Base-by-base conservation (phyloP, 331 rosid species). In the Stylosanthes scabra region DNA sequence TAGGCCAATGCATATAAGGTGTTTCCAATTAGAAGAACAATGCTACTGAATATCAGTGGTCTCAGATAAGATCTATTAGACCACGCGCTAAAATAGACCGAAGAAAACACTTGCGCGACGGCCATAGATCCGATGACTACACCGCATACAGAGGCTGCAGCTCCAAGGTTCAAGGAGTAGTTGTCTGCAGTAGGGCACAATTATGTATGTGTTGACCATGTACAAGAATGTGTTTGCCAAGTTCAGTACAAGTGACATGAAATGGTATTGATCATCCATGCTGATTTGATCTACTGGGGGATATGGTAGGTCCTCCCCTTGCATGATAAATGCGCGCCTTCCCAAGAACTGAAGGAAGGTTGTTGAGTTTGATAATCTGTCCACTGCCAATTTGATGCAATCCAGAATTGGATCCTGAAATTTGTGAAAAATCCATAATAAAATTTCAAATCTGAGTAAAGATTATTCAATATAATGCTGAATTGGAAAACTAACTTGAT, bases 61-160 rank as follows among this genome's bases (percentile, higher is more conserved):
- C 73, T 86, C 68, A 86, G 88, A 83, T 93, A 93, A 11, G 98
- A 90, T 68, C 78, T 83, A 79, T 93, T 93, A 44, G 98, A 93
- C 98, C 98, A 93, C 12, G 98, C 97, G 44, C 98, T 93, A 67
- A 93, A 93, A 78, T 93, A 93, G 72, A 93, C 98, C 0, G 98
- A 93, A 61, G 98, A 72, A 72, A 93, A 88, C 71, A 90, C 91
- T 75, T 93, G 98, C 8, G 98, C 98, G 72, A 93, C 89, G 16
- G 98, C 98, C 98, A 93, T 93, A 59, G 96, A 79, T 50, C 98
- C 98, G 58, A 93, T 88, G 74, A 93, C 86, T 42, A 88, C 78
- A 47, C 98, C 98, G 64, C 98, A 90, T 41, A 90, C 90, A 14
- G 96, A 88, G 56, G 98, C 96, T 29, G 98, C 97, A 61, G 96